Conservation (phyloP, 768 basidiomycete genomes). For the Rhizopogon vulgaris region DNA sequence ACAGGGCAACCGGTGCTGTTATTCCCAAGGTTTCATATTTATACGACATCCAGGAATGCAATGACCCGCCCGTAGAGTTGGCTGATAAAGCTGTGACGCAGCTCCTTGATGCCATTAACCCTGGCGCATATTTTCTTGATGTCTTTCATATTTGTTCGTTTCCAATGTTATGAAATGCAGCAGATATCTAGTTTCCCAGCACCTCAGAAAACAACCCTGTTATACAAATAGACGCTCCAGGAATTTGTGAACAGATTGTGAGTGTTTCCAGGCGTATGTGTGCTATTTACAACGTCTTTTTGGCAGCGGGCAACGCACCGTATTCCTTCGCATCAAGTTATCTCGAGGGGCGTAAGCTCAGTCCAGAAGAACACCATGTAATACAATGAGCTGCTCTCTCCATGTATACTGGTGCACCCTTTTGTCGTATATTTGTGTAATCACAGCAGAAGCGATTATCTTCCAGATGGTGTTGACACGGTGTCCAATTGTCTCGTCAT, state of each 20-base stretch:
- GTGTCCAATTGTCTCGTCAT: not conserved
- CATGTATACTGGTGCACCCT: slow-evolving; percentile 12
- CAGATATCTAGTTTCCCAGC: slow-evolving; percentile 15
- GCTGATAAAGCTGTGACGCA: slow-evolving; percentile 17
- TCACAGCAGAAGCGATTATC: not conserved
- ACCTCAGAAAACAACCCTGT: slow-evolving; percentile 8
- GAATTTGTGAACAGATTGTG: slow-evolving; percentile 9
- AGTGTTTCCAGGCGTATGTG: not conserved
- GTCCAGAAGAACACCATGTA: slow-evolving; percentile 7
- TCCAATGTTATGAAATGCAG: not conserved
- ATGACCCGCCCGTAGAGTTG: slow-evolving; percentile 27
- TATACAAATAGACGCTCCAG: slow-evolving; percentile 1
- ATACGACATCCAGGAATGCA: slow-evolving; percentile 20
- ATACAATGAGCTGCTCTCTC: slow-evolving; percentile 12
- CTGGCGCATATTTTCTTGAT: slow-evolving; percentile 12
- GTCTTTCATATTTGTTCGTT: slow-evolving; percentile 6
- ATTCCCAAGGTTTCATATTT: slow-evolving; percentile 33
- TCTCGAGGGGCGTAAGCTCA: slow-evolving; percentile 4
- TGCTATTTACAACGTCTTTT: not conserved
- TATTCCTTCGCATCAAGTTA: slow-evolving; percentile 11
- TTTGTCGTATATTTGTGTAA: too few relatives aligned
- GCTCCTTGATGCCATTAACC: slow-evolving; percentile 2
- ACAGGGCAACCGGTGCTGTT: slow-evolving; percentile 28
- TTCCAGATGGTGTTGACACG: slow-evolving; percentile 20
- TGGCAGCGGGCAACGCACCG: slow-evolving; percentile 7